phyloP scores from a whole-genome alignment of 2,329 filamentous ascomycete genomes.

The Xylaria multiplex region DNA sequence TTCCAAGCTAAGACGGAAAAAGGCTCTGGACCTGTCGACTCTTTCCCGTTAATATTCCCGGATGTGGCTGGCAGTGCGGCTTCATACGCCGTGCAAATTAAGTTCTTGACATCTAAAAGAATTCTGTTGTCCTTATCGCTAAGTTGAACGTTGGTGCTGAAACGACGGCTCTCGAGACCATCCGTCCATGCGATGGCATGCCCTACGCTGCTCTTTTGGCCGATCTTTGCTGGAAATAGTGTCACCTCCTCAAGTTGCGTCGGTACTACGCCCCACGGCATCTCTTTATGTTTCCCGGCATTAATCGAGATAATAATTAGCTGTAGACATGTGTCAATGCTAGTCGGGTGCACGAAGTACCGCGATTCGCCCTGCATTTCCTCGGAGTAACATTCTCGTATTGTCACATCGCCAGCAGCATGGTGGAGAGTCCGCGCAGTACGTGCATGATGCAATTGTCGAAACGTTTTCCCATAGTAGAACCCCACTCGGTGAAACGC shows the following conservation, averaged over 20 bases:
- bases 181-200: constrained; percentile 40
- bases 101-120: constrained; percentile 32
- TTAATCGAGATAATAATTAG: constrained; percentile 49
- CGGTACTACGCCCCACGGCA: constrained; percentile 49
- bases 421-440: constrained; percentile 40
- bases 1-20: constrained; percentile 31
- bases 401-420: constrained; percentile 21
- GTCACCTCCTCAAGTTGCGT: constrained; percentile 30
- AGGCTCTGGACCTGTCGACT: constrained; percentile 8
- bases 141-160: constrained; percentile 34
- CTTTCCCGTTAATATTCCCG: background rate
- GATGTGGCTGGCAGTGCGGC: constrained; percentile 28
- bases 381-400: constrained; percentile 28
- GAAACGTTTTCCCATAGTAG: constrained; percentile 52
- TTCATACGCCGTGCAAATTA: constrained; percentile 30
- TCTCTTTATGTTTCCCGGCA: constrained; percentile 43
- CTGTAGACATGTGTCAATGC: constrained; percentile 53
- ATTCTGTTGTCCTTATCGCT: constrained; percentile 5
- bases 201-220: constrained; percentile 14
- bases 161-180: constrained; percentile 32
- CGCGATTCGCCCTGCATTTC: constrained; percentile 50
- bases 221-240: constrained; percentile 14
- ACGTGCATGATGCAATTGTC: constrained; percentile 45
- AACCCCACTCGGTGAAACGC: constrained; percentile 52
- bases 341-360: constrained; percentile 53